Percentiles rank a stretch among this genome's conserved stretches.
Evolutionary conservation across 768 basidiomycete genomes (phyloP).

Genomic region (Termitomyces sp.): DNA sequence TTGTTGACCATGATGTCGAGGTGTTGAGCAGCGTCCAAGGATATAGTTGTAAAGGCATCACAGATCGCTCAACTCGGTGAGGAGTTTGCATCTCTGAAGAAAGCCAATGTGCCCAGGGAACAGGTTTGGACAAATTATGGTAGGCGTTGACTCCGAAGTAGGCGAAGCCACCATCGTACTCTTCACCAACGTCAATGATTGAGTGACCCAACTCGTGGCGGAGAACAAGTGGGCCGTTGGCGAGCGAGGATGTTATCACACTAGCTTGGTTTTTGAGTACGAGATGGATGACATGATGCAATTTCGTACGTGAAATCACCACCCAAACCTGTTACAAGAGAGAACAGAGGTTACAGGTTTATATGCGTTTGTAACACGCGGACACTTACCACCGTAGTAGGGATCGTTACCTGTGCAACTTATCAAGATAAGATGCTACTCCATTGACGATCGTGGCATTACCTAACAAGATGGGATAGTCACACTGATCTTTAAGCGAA

Average conservation of each 20-base stretch:
- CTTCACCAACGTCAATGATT: constrained; percentile 73
- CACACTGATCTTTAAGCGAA: constrained; percentile 56
- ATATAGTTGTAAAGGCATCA: constrained; percentile 72
- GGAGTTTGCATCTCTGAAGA: constrained; percentile 22
- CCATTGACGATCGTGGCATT: constrained; percentile 1
- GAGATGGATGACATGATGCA: not conserved
- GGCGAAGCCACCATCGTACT: constrained; percentile 73
- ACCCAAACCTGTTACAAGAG: constrained; percentile 48
- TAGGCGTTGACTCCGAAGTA: constrained; percentile 70
- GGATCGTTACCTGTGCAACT: constrained; percentile 63
- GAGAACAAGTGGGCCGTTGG: constrained; percentile 70
- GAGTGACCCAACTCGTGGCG: constrained; percentile 81
- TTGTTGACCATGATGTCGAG: constrained; percentile 49
- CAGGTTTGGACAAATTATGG: constrained; percentile 29
- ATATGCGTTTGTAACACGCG: not conserved
- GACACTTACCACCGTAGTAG: constrained; percentile 59
- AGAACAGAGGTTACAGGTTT: not conserved
- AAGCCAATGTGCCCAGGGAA: constrained; percentile 75
- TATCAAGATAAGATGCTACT: not conserved
- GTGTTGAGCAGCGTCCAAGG: constrained; percentile 71
- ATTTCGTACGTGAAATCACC: constrained; percentile 67
- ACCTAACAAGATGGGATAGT: constrained; percentile 77
- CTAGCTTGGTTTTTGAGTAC: constrained; percentile 26
- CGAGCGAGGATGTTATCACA: constrained; percentile 67
- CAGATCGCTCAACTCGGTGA: constrained; percentile 56